phyloP scores from a whole-genome alignment of 148 eudicot genomes.

The Mesembryanthemum crystallinum region DNA sequence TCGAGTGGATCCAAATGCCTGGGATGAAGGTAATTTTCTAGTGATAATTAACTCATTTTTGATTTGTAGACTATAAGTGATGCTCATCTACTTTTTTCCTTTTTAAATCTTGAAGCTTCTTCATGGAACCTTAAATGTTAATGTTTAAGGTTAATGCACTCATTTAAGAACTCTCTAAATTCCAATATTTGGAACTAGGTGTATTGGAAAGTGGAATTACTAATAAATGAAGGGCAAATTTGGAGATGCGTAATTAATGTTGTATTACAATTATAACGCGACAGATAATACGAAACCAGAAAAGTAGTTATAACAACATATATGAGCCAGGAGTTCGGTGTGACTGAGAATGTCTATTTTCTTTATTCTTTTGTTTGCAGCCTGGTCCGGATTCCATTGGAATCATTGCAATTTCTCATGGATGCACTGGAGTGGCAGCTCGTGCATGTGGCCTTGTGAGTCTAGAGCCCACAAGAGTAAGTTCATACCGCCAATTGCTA shows the following conservation, averaged over 20 bases:
- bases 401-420: conserved; percentile 49
- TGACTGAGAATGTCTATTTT: not conserved
- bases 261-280: no score
- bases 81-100: not conserved
- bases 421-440: conserved; percentile 56
- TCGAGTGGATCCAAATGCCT: conserved; percentile 61
- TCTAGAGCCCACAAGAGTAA: conserved; percentile 49
- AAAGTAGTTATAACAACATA: no score
- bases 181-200: no score
- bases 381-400: conserved; percentile 62
- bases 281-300: no score
- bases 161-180: no score
- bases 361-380: conserved; percentile 20
- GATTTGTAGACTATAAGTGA: not conserved
- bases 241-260: no score
- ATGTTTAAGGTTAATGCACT: no score
- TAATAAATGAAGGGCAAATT: no score
- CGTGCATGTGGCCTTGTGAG: conserved; percentile 62
- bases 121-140: no score
- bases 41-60: not conserved
- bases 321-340: not conserved
- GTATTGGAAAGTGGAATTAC: no score
- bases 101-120: not conserved
- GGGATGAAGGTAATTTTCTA: conserved; percentile 48
- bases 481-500: not conserved